These are phyloP conservation scores for Monosporascus sp. DNA, from an alignment of 2,329 filamentous ascomycete genomes.

Conservation along the genomic window DNA sequence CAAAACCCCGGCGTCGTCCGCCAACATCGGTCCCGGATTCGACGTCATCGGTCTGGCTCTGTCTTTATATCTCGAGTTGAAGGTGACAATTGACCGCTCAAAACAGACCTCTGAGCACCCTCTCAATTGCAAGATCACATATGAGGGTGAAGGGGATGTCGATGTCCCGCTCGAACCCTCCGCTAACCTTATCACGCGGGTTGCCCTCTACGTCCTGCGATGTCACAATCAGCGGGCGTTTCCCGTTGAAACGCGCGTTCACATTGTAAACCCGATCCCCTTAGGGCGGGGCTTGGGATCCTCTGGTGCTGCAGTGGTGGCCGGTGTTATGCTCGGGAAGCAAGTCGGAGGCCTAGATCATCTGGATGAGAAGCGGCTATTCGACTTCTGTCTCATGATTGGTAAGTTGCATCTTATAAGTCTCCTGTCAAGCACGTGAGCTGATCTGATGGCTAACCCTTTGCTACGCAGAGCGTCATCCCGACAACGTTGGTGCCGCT, in stretches of 20 bases:
- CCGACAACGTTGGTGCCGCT: slow-evolving; percentile 91
- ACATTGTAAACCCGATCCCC: slow-evolving; percentile 94
- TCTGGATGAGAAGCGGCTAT: slow-evolving; percentile 72
- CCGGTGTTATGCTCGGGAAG: slow-evolving; percentile 88
- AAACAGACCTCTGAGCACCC: slow-evolving; percentile 51
- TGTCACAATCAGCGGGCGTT: slow-evolving; percentile 86
- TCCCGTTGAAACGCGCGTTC: slow-evolving; percentile 80
- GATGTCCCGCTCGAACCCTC: slow-evolving; percentile 81
- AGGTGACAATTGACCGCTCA: slow-evolving; percentile 67
- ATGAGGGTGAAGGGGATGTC: slow-evolving; percentile 73
- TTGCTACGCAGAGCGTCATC: slow-evolving; percentile 63
- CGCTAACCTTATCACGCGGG: slow-evolving; percentile 87
- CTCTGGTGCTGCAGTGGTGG: slow-evolving; percentile 90
- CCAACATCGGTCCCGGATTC: slow-evolving; percentile 96
- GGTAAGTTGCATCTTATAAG: slow-evolving; percentile 40
- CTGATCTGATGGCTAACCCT: background rate
- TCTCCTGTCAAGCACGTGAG: background rate
- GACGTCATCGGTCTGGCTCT: slow-evolving; percentile 95
- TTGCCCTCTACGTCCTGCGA: slow-evolving; percentile 88
- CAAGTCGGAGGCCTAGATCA: slow-evolving; percentile 73
- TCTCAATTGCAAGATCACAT: slow-evolving; percentile 84
- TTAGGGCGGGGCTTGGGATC: slow-evolving; percentile 90
- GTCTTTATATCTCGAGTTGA: slow-evolving; percentile 87
- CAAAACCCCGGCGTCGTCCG: slow-evolving; percentile 86
- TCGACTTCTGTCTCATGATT: slow-evolving; percentile 98